These are phyloP conservation scores for Canavalia ensiformis DNA, from an alignment of 306 rosid genomes.

Conservation along the genomic window DNA sequence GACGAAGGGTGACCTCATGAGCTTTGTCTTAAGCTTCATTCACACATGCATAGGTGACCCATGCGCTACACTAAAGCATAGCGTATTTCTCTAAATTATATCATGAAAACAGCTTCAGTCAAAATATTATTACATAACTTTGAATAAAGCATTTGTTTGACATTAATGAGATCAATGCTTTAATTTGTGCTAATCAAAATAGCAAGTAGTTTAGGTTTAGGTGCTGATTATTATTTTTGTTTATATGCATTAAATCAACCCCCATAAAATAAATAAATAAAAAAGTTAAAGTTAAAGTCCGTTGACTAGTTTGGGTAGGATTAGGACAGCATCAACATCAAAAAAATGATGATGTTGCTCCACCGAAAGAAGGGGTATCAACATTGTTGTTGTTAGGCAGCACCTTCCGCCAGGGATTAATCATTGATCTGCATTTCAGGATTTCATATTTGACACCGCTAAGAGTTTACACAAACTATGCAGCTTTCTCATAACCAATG, in stretches of 20 bases:
- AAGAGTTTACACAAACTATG: background rate
- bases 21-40: slow-evolving; percentile 47
- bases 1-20: slow-evolving; percentile 35
- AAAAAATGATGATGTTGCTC: slow-evolving; percentile 34
- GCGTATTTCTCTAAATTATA: slow-evolving; percentile 10
- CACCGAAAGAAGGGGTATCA: slow-evolving; percentile 53
- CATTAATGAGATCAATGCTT: background rate
- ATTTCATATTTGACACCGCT: background rate
- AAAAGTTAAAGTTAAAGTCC: background rate
- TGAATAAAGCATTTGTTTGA: slow-evolving; percentile 32
- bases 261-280: background rate
- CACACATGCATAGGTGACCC: slow-evolving; percentile 38
- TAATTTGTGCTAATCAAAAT: slow-evolving; percentile 28
- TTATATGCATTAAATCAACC: background rate
- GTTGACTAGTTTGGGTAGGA: slow-evolving; percentile 38
- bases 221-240: background rate
- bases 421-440: background rate
- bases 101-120: slow-evolving; percentile 1
- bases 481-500: slow-evolving; percentile 1
- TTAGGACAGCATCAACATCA: slow-evolving; percentile 39
- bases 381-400: slow-evolving; percentile 35
- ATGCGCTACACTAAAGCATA: slow-evolving; percentile 33
- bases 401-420: background rate
- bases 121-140: slow-evolving; percentile 8
- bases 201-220: background rate